phyloP scores from a whole-genome alignment of 371 early-diverging fungal species.

The Mortierella sp. region DNA sequence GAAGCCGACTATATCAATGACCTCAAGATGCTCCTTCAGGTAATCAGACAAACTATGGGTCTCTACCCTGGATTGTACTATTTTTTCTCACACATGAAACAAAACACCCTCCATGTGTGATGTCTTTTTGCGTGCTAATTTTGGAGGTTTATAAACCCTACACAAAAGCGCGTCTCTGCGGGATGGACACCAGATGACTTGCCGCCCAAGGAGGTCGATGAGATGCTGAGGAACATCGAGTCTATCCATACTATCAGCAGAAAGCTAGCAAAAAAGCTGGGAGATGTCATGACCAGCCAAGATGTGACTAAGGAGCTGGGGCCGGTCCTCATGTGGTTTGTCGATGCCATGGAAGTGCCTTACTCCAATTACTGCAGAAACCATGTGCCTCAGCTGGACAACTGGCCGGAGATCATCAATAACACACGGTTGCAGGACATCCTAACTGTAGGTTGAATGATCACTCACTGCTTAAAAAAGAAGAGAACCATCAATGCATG shows the following conservation, averaged over 20 bases:
- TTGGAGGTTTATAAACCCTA: neutral
- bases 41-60: neutral
- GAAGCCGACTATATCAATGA: conserved; percentile 28
- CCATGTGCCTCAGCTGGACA: conserved; percentile 52
- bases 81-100: neutral
- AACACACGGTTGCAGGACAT: conserved; percentile 51
- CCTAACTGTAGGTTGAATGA: conserved; percentile 39
- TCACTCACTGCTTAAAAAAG: too few relatives aligned
- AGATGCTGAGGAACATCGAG: conserved; percentile 43
- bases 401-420: conserved; percentile 52
- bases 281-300: conserved; percentile 24
- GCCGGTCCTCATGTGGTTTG: conserved; percentile 46
- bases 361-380: conserved; percentile 53
- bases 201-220: conserved; percentile 52
- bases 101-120: neutral
- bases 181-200: conserved; percentile 53
- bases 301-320: conserved; percentile 42
- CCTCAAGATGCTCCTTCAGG: conserved; percentile 38
- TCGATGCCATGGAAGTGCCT: conserved; percentile 46
- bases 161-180: conserved; percentile 48
- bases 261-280: conserved; percentile 45
- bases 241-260: conserved; percentile 50
- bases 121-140: neutral
- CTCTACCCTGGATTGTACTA: too few relatives aligned
- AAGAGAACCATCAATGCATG: too few relatives aligned